These are phyloP conservation scores for Marasmius fiardii DNA, from an alignment of 1,284 basidiomycete species.

Conservation along the genomic window DNA sequence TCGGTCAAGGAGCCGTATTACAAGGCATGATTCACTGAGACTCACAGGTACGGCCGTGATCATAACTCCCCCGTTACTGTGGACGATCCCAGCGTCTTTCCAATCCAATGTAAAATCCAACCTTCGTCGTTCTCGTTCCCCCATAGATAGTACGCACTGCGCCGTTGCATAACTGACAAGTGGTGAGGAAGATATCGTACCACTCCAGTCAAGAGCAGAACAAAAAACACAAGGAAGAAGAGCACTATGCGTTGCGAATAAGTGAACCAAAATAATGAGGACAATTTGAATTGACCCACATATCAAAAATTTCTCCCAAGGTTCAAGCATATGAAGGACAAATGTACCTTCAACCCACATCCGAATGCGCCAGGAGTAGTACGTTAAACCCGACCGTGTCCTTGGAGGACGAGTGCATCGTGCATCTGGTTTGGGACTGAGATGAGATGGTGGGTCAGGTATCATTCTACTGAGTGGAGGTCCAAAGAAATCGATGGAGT, in stretches of 20 bases:
- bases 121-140: conserved; percentile 28
- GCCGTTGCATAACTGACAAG: conserved; percentile 33
- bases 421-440: conserved; percentile 19
- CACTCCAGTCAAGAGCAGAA: conserved; percentile 33
- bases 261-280: background rate
- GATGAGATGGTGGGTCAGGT: conserved; percentile 7
- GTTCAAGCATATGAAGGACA: conserved; percentile 49
- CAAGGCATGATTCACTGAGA: too few species aligned
- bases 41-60: background rate
- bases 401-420: conserved; percentile 27
- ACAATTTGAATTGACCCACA: conserved; percentile 30
- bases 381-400: conserved; percentile 26
- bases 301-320: conserved; percentile 57
- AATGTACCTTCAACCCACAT: conserved; percentile 52
- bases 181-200: conserved; percentile 38
- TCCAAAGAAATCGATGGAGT: too few species aligned
- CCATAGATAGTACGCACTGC: conserved; percentile 37
- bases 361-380: conserved; percentile 43
- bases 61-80: background rate
- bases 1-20: too few species aligned
- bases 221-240: conserved; percentile 29
- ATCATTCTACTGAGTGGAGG: conserved; percentile 7
- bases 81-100: conserved; percentile 1
- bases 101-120: conserved; percentile 28
- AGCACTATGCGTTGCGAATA: conserved; percentile 21